Percentiles rank a stretch among this genome's conserved stretches.
Conservation (phyloP, 108 stramenopile genomes). For the Epithemia pelagica region DNA sequence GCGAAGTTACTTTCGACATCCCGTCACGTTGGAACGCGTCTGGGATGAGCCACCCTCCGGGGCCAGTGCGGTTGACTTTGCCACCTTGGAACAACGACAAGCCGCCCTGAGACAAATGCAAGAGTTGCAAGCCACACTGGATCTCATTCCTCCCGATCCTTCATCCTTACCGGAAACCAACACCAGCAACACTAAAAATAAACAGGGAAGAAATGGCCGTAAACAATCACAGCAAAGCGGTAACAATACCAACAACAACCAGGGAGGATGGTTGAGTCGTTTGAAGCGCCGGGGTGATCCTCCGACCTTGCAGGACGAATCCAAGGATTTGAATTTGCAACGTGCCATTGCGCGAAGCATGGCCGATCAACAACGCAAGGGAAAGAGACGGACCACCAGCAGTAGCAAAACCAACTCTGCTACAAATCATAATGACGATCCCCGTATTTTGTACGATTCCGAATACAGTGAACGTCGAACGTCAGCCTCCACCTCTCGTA, state of each 20-base stretch:
- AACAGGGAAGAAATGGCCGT: slow-evolving; percentile 2
- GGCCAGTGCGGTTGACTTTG: slow-evolving; percentile 53
- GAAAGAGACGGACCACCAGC: not conserved
- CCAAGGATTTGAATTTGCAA: slow-evolving; percentile 20
- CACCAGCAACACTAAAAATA: slow-evolving; percentile 5
- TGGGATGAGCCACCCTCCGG: slow-evolving; percentile 84
- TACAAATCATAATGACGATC: not conserved
- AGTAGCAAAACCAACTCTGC: not conserved
- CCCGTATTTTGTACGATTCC: not conserved
- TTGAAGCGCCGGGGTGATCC: not conserved
- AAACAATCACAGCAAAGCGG: slow-evolving; percentile 1
- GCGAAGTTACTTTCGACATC: slow-evolving; percentile 65
- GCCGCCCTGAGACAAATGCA: slow-evolving; percentile 58
- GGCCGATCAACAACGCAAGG: slow-evolving; percentile 1
- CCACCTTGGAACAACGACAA: slow-evolving; percentile 43
- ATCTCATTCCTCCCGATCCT: slow-evolving; percentile 5
- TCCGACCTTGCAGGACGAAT: slow-evolving; percentile 5
- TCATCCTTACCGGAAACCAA: slow-evolving; percentile 9
- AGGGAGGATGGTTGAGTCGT: not conserved
- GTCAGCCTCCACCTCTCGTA: no score
- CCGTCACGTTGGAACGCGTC: slow-evolving; percentile 47
- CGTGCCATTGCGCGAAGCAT: slow-evolving; percentile 19
- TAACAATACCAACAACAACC: no score
- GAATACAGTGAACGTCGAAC: not conserved
- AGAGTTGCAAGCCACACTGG: slow-evolving; percentile 36